phyloP scores from a whole-genome alignment of 2,329 filamentous ascomycete species.

The Fusarium gaditjirri region DNA sequence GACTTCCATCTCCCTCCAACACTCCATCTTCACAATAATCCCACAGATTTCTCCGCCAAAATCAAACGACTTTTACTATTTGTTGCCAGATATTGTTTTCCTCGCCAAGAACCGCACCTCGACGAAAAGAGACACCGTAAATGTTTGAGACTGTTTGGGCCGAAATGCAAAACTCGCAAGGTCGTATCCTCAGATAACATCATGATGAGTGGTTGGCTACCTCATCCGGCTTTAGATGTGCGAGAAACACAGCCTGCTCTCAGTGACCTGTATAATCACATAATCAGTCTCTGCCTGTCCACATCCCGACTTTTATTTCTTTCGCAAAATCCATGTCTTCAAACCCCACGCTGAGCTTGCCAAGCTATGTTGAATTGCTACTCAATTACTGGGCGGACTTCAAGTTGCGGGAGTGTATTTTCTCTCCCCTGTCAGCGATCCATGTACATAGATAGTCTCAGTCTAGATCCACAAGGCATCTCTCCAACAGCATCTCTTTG shows the following conservation, averaged over 20 bases:
- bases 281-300: neutral
- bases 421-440: constrained; percentile 19
- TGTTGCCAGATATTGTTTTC: constrained; percentile 30
- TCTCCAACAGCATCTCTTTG: constrained; percentile 21
- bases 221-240: constrained; percentile 39
- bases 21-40: neutral
- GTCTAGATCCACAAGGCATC: constrained; percentile 16
- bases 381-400: constrained; percentile 29
- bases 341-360: constrained; percentile 4
- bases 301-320: constrained; percentile 14
- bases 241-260: constrained; percentile 13
- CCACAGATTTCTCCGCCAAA: constrained; percentile 9
- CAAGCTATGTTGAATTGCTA: neutral
- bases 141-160: neutral
- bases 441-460: constrained; percentile 6
- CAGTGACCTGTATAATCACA: neutral
- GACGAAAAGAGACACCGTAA: neutral
- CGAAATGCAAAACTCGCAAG: constrained; percentile 27
- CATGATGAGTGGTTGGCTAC: constrained; percentile 10
- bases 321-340: constrained; percentile 12
- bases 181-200: constrained; percentile 5
- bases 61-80: constrained; percentile 16
- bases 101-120: constrained; percentile 8
- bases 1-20: neutral
- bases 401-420: constrained; percentile 29